A percentile compares a stretch with the other conserved stretches of the same genome.
phyloP scores from a whole-genome alignment of 352 stramenopile species.

The Phytophthora vignae region DNA sequence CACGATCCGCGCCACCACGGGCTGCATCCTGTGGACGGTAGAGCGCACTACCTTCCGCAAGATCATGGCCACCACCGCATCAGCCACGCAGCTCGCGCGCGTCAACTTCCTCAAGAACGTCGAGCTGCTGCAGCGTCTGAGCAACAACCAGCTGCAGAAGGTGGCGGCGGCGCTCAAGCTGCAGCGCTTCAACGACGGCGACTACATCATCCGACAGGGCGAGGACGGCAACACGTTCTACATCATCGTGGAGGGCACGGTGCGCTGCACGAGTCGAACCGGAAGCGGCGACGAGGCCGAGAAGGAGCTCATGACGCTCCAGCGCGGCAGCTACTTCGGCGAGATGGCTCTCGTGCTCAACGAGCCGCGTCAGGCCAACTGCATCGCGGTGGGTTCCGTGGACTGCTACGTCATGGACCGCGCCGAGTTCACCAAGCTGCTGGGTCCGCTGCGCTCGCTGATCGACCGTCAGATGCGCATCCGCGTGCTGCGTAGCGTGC shows the following conservation, averaged over 20 bases:
- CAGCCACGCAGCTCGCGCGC: slow-evolving; percentile 72
- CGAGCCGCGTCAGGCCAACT: slow-evolving; percentile 88
- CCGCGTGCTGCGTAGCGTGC: slow-evolving; percentile 92
- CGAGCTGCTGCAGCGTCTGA: slow-evolving; percentile 91
- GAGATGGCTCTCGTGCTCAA: slow-evolving; percentile 90
- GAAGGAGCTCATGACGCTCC: slow-evolving; percentile 83
- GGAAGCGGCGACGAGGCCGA: slow-evolving; percentile 56
- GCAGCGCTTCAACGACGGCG: slow-evolving; percentile 87
- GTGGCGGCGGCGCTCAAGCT: slow-evolving; percentile 87
- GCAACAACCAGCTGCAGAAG: slow-evolving; percentile 87
- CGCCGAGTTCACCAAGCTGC: slow-evolving; percentile 87
- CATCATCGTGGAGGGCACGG: slow-evolving; percentile 95
- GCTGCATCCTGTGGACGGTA: slow-evolving; percentile 93
- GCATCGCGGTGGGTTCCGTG: slow-evolving; percentile 75
- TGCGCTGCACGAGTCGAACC: slow-evolving; percentile 76
- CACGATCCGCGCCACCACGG: slow-evolving; percentile 90
- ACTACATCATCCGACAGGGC: slow-evolving; percentile 95
- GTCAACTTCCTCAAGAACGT: slow-evolving; percentile 96
- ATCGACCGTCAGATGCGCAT: slow-evolving; percentile 93
- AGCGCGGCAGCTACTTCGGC: slow-evolving; percentile 89
- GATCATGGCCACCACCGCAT: slow-evolving; percentile 85
- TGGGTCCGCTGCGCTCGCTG: slow-evolving; percentile 76
- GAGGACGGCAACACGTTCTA: slow-evolving; percentile 97
- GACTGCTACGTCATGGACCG: slow-evolving; percentile 94
- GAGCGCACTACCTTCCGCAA: slow-evolving; percentile 89